Percentiles rank a stretch among this genome's conserved stretches.
phyloP scores from a whole-genome alignment of 2,329 filamentous ascomycete species.

The Calonectria pteridis region DNA sequence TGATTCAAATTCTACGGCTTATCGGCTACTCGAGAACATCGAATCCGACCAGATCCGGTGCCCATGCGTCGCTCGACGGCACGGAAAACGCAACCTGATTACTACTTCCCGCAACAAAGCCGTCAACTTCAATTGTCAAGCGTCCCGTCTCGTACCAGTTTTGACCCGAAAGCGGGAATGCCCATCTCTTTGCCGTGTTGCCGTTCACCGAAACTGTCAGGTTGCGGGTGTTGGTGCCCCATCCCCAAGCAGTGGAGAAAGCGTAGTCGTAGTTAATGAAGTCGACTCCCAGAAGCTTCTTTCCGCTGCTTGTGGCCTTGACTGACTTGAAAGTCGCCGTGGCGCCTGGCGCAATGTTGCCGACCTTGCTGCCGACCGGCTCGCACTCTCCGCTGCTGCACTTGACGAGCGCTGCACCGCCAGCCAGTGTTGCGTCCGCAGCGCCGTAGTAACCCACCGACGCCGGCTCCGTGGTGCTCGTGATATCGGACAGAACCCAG shows the following conservation, averaged over 20 bases:
- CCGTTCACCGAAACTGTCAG: constrained; percentile 63
- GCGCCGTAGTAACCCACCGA: constrained; percentile 55
- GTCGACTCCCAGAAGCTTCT: constrained; percentile 59
- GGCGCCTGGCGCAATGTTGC: constrained; percentile 50
- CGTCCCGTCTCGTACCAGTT: constrained; percentile 65
- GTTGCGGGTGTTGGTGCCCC: constrained; percentile 62
- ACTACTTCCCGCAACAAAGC: constrained; percentile 56
- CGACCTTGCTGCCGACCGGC: constrained; percentile 58
- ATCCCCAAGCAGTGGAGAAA: constrained; percentile 54
- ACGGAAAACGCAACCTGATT: constrained; percentile 54
- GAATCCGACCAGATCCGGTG: constrained; percentile 59
- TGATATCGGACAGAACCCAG: constrained; percentile 53
- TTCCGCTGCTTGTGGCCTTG: constrained; percentile 44
- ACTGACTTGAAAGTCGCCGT: constrained; percentile 53
- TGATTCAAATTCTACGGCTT: background rate
- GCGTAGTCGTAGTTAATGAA: constrained; percentile 66
- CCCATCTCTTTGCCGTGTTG: constrained; percentile 56
- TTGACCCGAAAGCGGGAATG: constrained; percentile 62
- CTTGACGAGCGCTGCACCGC: constrained; percentile 48
- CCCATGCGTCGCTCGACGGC: constrained; percentile 44
- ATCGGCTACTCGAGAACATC: constrained; percentile 39
- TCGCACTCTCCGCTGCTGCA: constrained; percentile 56
- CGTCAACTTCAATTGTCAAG: constrained; percentile 58
- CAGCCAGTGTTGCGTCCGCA: constrained; percentile 51
- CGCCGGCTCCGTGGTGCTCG: constrained; percentile 34